Evolutionary conservation across 2,329 filamentous ascomycete species (phyloP), one percentile per base, ranked within the genome.

Genomic region (Trichothecium sympodiale): DNA sequence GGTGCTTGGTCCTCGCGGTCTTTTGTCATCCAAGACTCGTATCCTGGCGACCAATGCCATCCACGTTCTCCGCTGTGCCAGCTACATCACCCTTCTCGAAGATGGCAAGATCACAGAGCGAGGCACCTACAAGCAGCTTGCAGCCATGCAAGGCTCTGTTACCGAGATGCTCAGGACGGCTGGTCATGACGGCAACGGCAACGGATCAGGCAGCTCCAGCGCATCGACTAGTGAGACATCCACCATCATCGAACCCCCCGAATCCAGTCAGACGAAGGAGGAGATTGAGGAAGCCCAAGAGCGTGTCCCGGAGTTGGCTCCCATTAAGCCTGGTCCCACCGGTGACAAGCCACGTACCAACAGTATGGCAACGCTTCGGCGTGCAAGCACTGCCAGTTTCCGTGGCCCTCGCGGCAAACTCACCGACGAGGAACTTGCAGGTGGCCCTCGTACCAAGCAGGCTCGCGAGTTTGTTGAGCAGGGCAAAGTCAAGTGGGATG

Each of bases 1-100:
- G 43, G 91, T 98, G 1, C 74, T 98, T 26, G 91, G 91, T 10
- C 70, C 82, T 4, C 81, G 80, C 42, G 91, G 91, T 45, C 66
- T 98, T 6, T 70, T 98, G 17, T 72, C 68, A 35, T 75, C 80
- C 28, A 96, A 96, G 62, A 95, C 89, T 6, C 79, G 89, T 45
- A 83, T 98, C 37, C 69, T 98, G 34, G 88, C 91, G 8, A 98
- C 91, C 15, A 98, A 98, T 54, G 83, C 91, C 0, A 95, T 98
- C 39, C 78, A 87, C 5, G 86, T 98, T 5, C 66, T 98, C 23
- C 78, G 82, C 51, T 83, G 94, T 55, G 83, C 91, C 1, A 85
- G 94, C 56, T 91, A 82, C 56, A 89, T 98, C 49, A 81, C 77
- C 34, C 69, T 98, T 37, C 61, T 98, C 33, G 79, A 83, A 44